Base-by-base conservation (phyloP, 345 rosid species). In the Pistacia atlantica region DNA sequence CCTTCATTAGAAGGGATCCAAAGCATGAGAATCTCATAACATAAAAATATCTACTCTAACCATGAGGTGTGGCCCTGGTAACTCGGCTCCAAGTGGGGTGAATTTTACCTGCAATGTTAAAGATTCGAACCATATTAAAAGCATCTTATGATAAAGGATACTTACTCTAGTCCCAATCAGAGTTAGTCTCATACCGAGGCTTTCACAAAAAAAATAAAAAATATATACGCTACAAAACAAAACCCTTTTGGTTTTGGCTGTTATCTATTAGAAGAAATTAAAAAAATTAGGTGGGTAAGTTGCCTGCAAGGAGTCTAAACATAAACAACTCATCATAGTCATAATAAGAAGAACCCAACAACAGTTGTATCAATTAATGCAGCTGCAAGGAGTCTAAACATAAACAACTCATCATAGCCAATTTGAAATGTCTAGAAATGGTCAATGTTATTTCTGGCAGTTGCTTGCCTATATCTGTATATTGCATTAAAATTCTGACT, bases 301-400 rank as follows among this genome's bases (percentile, higher is more conserved):
- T 65, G 61, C 70, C 80, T 55, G 35, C 54, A 77, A 72, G 78
- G 69, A 54, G 85, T 54, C 68, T 69, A 20, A 42, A 20, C 56
- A 74, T 13, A 22, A 52, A 52, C 66, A 69, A 59, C 74, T 65
- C 70, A 65, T 25, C 25, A 25, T 14, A 42, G 45, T 42, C 45
- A 25, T 25, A 25, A 42, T 42, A 42, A 4, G 45, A 42, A 42
- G 45, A 42, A 20, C 48, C 28, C 58, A 20, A 45, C 25, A 25
- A 25, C 69, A 42, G 69, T 48, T 65, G 18, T 6, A 65, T 56
- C 59, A 73, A 68, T 57, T 65, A 62, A 57, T 17, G 63, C 60
- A 63, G 42, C 38, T 42, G 25, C 25, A 25, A 25, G 25, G 25
- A 25, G 25, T 25, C 25, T 25, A 25, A 25, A 25, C 25, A 22